Conservation (phyloP, 1,284 basidiomycete species). For the Fomitopsis pinicola region DNA sequence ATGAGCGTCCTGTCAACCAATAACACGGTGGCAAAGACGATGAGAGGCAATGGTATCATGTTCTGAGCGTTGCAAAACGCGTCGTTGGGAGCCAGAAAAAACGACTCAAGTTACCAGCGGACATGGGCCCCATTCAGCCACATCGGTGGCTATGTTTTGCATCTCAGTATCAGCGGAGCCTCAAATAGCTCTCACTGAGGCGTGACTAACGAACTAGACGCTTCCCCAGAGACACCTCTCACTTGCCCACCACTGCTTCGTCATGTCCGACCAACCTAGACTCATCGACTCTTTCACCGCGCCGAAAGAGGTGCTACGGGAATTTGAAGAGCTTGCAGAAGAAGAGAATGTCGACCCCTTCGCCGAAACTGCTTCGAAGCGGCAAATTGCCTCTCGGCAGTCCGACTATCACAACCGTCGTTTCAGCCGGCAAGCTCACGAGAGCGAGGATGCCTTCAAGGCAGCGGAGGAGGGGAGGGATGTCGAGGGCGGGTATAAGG, state of each 20-base stretch:
- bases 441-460: constrained; percentile 78
- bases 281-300: constrained; percentile 85
- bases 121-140: not conserved
- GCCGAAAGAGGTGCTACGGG: constrained; percentile 92
- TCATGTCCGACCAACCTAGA: constrained; percentile 36
- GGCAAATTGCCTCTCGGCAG: constrained; percentile 92
- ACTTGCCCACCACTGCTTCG: constrained; percentile 1
- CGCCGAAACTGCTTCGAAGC: constrained; percentile 85
- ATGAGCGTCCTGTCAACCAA: too few species aligned
- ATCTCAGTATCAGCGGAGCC: not conserved
- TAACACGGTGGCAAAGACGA: too few species aligned
- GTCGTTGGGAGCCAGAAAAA: too few species aligned
- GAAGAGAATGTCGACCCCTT: constrained; percentile 93
- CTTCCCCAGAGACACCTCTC: not conserved
- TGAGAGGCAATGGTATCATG: too few species aligned
- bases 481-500: constrained; percentile 89
- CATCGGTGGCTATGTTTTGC: not conserved
- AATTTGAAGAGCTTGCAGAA: constrained; percentile 90
- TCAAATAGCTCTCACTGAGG: not conserved
- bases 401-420: constrained; percentile 94
- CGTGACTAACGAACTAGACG: not conserved
- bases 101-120: too few species aligned
- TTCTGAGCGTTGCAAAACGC: too few species aligned
- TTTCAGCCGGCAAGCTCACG: constrained; percentile 78
- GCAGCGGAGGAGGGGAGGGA: constrained; percentile 57